A percentile compares a stretch with the other conserved stretches of the same genome.
phyloP scores from a whole-genome alignment of 306 rosid genomes.

The Glycine soja region DNA sequence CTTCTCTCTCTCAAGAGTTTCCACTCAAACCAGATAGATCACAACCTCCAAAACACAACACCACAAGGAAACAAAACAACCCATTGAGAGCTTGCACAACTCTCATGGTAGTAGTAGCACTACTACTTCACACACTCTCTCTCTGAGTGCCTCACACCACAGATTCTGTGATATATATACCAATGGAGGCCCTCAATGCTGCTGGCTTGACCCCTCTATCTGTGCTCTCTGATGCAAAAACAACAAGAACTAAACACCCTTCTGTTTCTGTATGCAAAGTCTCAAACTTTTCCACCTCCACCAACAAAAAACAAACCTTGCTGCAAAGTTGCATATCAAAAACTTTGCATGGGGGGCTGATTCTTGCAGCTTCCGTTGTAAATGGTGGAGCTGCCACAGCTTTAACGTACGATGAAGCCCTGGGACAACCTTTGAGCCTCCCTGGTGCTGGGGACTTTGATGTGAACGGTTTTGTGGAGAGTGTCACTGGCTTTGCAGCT shows the following conservation, averaged over 20 bases:
- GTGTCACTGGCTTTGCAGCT: conserved; percentile 60
- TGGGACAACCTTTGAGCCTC: conserved; percentile 51
- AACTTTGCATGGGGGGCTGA: conserved; percentile 60
- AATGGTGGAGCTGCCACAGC: conserved; percentile 70
- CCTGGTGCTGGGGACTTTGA: conserved; percentile 60
- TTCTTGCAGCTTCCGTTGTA: conserved; percentile 66
- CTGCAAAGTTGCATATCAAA: conserved; percentile 38
- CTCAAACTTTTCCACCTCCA: conserved; percentile 52
- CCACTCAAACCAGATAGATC: conserved; percentile 40
- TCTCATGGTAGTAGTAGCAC: conserved; percentile 40
- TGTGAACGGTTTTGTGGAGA: conserved; percentile 60
- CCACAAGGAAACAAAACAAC: conserved; percentile 35
- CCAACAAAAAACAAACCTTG: conserved; percentile 44
- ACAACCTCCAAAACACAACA: background rate
- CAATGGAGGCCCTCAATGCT: conserved; percentile 98
- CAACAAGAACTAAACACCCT: conserved; percentile 59
- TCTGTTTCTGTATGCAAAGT: conserved; percentile 54
- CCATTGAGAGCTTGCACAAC: conserved; percentile 3
- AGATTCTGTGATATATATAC: conserved; percentile 45
- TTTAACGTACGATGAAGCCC: conserved; percentile 82
- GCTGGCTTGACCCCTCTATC: conserved; percentile 81
- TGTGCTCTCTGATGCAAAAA: conserved; percentile 64
- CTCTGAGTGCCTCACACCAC: conserved; percentile 36
- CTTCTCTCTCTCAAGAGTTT: conserved; percentile 29
- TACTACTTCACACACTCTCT: no score